These are phyloP conservation scores for Boletus hoseneyae DNA, from an alignment of 1,284 basidiomycete species.

Conservation along the genomic window DNA sequence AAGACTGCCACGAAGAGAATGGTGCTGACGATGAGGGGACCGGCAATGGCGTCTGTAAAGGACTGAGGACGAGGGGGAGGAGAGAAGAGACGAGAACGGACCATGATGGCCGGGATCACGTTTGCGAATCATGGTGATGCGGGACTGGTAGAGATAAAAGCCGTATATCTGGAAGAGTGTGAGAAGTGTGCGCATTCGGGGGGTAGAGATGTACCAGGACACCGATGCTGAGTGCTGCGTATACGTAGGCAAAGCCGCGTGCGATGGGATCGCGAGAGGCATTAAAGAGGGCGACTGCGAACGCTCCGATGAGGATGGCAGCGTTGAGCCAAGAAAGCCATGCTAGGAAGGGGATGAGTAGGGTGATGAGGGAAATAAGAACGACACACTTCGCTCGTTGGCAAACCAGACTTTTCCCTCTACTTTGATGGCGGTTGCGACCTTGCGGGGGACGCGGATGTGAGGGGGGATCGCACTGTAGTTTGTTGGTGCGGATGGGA, in stretches of 20 bases:
- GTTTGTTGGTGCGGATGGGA: conserved; percentile 62
- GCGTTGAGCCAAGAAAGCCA: conserved; percentile 93
- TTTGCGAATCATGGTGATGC: conserved; percentile 88
- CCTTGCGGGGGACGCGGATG: conserved; percentile 80
- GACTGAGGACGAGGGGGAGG: not conserved
- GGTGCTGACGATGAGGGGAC: conserved; percentile 77
- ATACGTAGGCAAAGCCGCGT: conserved; percentile 79
- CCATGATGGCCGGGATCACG: conserved; percentile 92
- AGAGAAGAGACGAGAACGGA: conserved; percentile 36
- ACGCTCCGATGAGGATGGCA: conserved; percentile 80
- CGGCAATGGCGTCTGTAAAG: conserved; percentile 66
- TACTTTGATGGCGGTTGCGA: conserved; percentile 86
- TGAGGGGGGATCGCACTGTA: conserved; percentile 67
- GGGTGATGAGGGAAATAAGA: not conserved
- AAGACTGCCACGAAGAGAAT: conserved; percentile 83
- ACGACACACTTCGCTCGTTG: conserved; percentile 82
- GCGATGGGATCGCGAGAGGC: conserved; percentile 75
- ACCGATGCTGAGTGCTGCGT: conserved; percentile 74
- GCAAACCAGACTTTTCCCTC: conserved; percentile 99
- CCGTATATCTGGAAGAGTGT: conserved; percentile 66
- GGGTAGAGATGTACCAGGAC: conserved; percentile 49
- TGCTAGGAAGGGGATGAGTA: conserved; percentile 42
- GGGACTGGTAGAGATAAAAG: conserved; percentile 82
- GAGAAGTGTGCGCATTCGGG: not conserved
- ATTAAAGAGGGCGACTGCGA: conserved; percentile 88